Evolutionary conservation across 148 eudicot species (phyloP), one percentile per base, ranked within the genome.

Genomic region (Polygonum maritimum): DNA sequence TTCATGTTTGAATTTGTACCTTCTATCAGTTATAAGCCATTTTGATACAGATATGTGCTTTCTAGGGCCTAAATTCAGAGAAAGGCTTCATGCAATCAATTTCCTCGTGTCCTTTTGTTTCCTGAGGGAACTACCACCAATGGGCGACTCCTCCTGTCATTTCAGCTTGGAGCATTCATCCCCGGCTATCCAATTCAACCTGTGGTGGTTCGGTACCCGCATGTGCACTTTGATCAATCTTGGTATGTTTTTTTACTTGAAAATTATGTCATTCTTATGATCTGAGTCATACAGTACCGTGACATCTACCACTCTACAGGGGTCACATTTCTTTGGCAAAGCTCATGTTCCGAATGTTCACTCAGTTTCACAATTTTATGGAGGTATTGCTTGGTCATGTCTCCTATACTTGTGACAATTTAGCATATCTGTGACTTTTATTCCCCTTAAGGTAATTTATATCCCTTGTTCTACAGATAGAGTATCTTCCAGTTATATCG

Each of bases 51-150:
- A 92, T 82, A 76, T 94, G 85, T 94, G 84, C 89, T 94, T 90
- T 90, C 84, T 83, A 95, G 98, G 98, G 83, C 89, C 77, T 94
- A 79, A 88, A 84, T 86, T 85, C 98, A 95, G 98, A 95, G 97
- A 89, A 95, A 95, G 86, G 98, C 97, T 69, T 90, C 97, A 65
- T 85, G 82, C 83, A 75, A 84, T 76, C 88, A 81, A 80, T 95
- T 84, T 85, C 96, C 98, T 80, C 91, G 94, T 55, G 82, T 95
- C 86, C 91, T 95, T 40, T 79, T 95, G 80, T 95, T 95, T 90
- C 98, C 98, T 16, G 98, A 95, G 84, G 98, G 98, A 81, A 95
- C 98, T 33, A 95, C 98, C 54, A 92, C 90, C 78, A 92, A 95
- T 77, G 98, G 98, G 79, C 85, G 92, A 87, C 82, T 76, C 54